phyloP scores from a whole-genome alignment of 306 rosid species.

The Prosopis cineraria region DNA sequence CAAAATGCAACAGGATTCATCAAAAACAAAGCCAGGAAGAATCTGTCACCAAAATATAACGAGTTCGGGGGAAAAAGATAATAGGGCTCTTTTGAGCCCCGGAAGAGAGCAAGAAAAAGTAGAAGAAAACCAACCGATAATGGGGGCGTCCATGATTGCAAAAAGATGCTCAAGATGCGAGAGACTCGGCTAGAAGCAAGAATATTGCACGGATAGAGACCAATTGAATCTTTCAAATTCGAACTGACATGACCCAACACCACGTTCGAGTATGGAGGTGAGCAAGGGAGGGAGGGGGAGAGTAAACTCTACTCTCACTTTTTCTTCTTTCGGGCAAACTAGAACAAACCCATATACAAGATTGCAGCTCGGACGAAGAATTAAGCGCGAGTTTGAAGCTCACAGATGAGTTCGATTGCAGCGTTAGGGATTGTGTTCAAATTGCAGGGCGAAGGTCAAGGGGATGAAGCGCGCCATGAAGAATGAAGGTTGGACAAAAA shows the following conservation, averaged over 20 bases:
- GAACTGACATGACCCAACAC: neutral
- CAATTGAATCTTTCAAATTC: neutral
- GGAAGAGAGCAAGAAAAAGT: neutral
- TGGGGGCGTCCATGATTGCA: constrained; percentile 5
- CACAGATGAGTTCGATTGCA: neutral
- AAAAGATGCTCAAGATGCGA: neutral
- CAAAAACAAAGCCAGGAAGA: neutral
- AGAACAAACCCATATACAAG: neutral
- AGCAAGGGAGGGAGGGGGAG: neutral
- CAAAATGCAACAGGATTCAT: neutral
- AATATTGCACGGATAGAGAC: neutral
- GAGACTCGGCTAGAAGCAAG: neutral
- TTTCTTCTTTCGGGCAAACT: neutral
- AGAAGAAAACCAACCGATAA: constrained; percentile 4
- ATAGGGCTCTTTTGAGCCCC: neutral
- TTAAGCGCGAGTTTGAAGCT: neutral
- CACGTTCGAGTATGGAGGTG: neutral
- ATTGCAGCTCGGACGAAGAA: neutral
- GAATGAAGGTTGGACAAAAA: no score
- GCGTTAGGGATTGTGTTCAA: neutral
- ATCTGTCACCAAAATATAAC: neutral
- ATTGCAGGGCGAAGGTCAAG: neutral
- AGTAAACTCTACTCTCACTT: neutral
- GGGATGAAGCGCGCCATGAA: neutral
- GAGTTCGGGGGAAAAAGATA: neutral